A percentile compares a stretch with the other conserved stretches of the same genome.
These are phyloP conservation scores for Puccinia novopanici DNA, from an alignment of 1,284 basidiomycete species.

Conservation along the genomic window DNA sequence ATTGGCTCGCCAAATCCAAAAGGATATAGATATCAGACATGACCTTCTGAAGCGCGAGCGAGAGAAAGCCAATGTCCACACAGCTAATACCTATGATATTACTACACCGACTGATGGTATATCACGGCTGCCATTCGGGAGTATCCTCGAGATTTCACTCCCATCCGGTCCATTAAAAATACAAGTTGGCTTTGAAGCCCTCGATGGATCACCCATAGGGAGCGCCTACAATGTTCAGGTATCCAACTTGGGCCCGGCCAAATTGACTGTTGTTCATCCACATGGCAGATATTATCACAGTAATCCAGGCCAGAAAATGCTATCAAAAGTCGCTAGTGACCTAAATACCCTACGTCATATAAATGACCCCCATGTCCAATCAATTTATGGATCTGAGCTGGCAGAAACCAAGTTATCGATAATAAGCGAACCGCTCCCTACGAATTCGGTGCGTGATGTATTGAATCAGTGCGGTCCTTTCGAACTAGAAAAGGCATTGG, in stretches of 20 bases:
- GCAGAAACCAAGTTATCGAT: constrained; percentile 28
- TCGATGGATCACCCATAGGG: constrained; percentile 9
- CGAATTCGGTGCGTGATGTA: constrained; percentile 33
- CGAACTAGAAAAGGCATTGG: constrained; percentile 28
- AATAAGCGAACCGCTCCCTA: constrained; percentile 33
- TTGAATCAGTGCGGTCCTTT: constrained; percentile 43
- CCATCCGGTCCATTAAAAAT: constrained; percentile 18
- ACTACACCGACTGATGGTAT: not conserved
- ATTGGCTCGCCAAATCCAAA: constrained; percentile 44
- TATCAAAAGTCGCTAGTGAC: constrained; percentile 37
- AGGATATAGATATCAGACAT: constrained; percentile 25
- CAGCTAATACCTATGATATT: not conserved
- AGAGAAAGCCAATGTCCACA: constrained; percentile 28
- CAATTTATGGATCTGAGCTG: constrained; percentile 40
- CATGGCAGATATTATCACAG: constrained; percentile 41
- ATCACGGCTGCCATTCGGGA: constrained; percentile 7
- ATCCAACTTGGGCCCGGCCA: constrained; percentile 12
- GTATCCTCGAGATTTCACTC: constrained; percentile 8
- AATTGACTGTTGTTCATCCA: constrained; percentile 27
- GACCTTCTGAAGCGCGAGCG: constrained; percentile 35
- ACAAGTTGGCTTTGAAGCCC: constrained; percentile 35
- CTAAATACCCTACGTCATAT: constrained; percentile 9
- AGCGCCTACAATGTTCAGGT: constrained; percentile 32
- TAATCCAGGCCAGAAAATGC: constrained; percentile 14
- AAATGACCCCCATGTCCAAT: constrained; percentile 31